Percentiles rank a stretch among this genome's conserved stretches.
These are phyloP conservation scores for Nepenthes alata DNA, from an alignment of 179 eudicot genomes.

Conservation along the genomic window DNA sequence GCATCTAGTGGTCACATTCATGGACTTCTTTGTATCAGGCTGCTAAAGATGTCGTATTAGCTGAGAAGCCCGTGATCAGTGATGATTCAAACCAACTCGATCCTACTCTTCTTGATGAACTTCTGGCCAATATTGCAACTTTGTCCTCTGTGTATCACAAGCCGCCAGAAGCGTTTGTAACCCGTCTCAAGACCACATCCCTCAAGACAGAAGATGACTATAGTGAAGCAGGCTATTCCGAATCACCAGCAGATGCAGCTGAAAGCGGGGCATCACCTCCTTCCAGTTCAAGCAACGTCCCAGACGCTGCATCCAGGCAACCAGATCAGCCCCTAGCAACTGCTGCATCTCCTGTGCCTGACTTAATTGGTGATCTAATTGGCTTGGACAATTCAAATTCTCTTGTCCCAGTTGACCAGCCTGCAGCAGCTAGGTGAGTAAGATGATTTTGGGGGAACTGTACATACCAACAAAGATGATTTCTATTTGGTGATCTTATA, in stretches of 20 bases:
- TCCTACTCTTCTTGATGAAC: constrained; percentile 91
- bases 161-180: constrained; percentile 88
- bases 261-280: constrained; percentile 51
- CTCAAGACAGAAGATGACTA: constrained; percentile 83
- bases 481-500: neutral
- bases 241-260: constrained; percentile 48
- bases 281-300: constrained; percentile 36
- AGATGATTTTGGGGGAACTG: neutral
- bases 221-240: constrained; percentile 56
- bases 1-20: neutral
- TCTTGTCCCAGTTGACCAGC: constrained; percentile 66
- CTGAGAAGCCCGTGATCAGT: constrained; percentile 94
- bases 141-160: constrained; percentile 94
- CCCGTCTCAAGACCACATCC: constrained; percentile 62
- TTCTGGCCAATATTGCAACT: constrained; percentile 89
- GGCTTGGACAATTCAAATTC: constrained; percentile 62
- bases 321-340: constrained; percentile 24
- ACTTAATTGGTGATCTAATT: constrained; percentile 78
- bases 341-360: constrained; percentile 70
- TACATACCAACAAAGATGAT: too few species aligned
- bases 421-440: constrained; percentile 59
- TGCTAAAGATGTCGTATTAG: constrained; percentile 92
- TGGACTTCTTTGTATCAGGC: constrained; percentile 34
- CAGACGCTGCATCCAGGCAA: constrained; percentile 36
- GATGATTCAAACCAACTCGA: constrained; percentile 94